A percentile compares a stretch with the other conserved stretches of the same genome.
Evolutionary conservation across 345 rosid species (phyloP).

Genomic region (Sonneratia caseolaris): DNA sequence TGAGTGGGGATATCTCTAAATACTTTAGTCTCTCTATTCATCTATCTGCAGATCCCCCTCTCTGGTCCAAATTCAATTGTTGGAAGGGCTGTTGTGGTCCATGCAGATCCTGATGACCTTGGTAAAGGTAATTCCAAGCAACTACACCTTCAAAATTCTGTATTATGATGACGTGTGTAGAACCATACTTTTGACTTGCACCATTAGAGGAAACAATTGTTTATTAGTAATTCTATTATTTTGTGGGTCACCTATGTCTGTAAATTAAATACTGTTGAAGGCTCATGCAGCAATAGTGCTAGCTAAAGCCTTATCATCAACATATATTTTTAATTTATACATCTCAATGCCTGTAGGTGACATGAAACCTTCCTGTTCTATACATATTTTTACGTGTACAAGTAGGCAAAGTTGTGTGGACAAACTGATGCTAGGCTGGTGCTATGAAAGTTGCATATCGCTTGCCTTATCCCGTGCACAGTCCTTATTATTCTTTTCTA

Average conservation of each 20-base stretch:
- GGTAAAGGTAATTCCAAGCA: constrained; percentile 60
- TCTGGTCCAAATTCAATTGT: constrained; percentile 60
- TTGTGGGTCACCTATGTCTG: too few relatives aligned
- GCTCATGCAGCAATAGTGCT: too few relatives aligned
- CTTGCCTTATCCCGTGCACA: not conserved
- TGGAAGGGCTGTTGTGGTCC: constrained; percentile 93
- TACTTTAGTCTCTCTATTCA: not conserved
- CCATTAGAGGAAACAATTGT: not conserved
- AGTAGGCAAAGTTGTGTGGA: not conserved
- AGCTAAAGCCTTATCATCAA: too few relatives aligned
- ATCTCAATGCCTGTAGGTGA: too few relatives aligned
- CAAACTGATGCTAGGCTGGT: not conserved
- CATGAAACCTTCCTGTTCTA: too few relatives aligned
- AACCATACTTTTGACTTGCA: not conserved
- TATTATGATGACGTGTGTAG: not conserved
- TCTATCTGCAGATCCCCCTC: constrained; percentile 62
- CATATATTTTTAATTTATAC: too few relatives aligned
- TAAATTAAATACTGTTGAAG: too few relatives aligned
- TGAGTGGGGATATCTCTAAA: not conserved
- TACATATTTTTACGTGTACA: not conserved
- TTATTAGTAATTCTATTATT: too few relatives aligned
- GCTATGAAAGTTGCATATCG: too few relatives aligned
- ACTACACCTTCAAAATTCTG: not conserved
- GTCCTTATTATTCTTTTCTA: not conserved
- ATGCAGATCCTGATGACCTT: constrained; percentile 87